Evolutionary conservation across 2,329 filamentous ascomycete genomes (phyloP).

Genomic region (Fusarium brevicatenulatum): DNA sequence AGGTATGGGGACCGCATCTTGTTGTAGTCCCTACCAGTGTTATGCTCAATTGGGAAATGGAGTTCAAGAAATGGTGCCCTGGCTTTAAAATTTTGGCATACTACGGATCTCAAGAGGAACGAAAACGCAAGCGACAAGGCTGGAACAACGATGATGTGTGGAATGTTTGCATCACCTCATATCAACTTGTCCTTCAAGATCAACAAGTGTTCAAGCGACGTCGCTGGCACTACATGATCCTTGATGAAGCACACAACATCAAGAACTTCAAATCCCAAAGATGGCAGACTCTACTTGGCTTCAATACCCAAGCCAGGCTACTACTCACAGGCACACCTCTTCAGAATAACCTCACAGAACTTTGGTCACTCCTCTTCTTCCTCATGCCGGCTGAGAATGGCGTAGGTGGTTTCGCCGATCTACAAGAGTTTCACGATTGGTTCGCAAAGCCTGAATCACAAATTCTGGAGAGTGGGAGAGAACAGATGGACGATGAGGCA

Average conservation of each 20-base stretch:
- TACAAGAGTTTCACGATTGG: conserved; percentile 97
- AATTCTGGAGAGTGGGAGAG: conserved; percentile 92
- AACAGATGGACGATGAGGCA: conserved; percentile 94
- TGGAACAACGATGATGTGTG: conserved; percentile 95
- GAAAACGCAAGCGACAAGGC: conserved; percentile 87
- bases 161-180: conserved; percentile 98
- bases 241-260: conserved; percentile 99
- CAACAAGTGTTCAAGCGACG: conserved; percentile 92
- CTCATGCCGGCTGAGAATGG: conserved; percentile 91
- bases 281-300: conserved; percentile 94
- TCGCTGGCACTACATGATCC: conserved; percentile 96
- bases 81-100: conserved; percentile 98
- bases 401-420: conserved; percentile 88
- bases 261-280: conserved; percentile 99
- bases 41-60: conserved; percentile 99
- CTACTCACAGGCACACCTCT: conserved; percentile 93
- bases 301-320: conserved; percentile 88
- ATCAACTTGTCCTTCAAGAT: conserved; percentile 94
- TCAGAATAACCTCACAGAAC: conserved; percentile 95
- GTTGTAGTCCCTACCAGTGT: conserved; percentile 98
- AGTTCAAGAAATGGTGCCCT: conserved; percentile 99
- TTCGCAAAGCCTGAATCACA: conserved; percentile 95
- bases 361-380: conserved; percentile 98
- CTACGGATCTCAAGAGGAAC: conserved; percentile 93
- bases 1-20: conserved; percentile 95